Conservation (phyloP, 179 eudicot species). For the Heliamphora pulchella region DNA sequence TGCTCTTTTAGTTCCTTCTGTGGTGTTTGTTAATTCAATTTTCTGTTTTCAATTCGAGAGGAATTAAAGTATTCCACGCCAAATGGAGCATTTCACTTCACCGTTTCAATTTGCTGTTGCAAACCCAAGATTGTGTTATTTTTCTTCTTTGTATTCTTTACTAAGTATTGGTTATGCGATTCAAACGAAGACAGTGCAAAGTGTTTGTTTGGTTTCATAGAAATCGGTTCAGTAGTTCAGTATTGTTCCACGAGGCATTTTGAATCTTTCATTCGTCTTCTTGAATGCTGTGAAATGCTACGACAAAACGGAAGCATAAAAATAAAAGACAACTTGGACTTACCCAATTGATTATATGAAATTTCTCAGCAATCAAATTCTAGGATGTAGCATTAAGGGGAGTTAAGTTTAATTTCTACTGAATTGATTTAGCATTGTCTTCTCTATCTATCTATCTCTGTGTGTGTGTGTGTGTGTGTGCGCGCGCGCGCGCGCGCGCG, state of each 20-base stretch:
- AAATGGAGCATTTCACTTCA: not conserved
- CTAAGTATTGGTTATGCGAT: too few species aligned
- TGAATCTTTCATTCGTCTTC: not conserved
- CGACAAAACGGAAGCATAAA: not conserved
- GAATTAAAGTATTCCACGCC: not conserved
- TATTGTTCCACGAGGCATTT: not conserved
- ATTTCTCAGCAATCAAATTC: not conserved
- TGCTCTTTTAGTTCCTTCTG: not conserved
- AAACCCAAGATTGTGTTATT: too few species aligned
- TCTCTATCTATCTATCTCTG: too few species aligned
- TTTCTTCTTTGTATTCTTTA: too few species aligned
- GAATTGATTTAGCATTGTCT: too few species aligned
- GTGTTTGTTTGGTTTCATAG: not conserved
- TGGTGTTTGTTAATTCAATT: not conserved
- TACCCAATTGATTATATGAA: not conserved
- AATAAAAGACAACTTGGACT: not conserved
- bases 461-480: too few species aligned
- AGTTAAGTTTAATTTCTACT: not conserved
- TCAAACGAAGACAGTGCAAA: not conserved
- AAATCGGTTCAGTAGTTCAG: not conserved
- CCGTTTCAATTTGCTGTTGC: too few species aligned
- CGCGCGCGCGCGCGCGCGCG: too few species aligned
- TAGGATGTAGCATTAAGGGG: not conserved
- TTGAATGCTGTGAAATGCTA: not conserved
- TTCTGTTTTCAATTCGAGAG: not conserved